Conservation (phyloP, 129 eudicot species). For the Artemisia argyi region DNA sequence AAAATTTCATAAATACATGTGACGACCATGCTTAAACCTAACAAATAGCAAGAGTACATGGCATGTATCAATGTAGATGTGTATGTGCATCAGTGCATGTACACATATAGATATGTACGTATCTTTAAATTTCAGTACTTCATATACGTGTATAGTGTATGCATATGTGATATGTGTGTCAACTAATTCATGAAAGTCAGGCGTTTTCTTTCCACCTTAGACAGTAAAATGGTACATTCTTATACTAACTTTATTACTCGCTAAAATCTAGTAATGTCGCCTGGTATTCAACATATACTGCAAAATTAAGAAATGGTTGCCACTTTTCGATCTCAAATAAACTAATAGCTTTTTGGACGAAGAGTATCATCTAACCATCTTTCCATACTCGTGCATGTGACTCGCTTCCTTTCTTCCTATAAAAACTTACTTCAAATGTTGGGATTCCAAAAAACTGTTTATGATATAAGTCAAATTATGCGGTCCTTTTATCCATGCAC, state of each 20-base stretch:
- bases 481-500: conserved; percentile 6
- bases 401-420: conserved; percentile 9
- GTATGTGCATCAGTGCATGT: too few species aligned
- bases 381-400: conserved; percentile 20
- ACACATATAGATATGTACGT: too few species aligned
- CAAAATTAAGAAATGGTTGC: not conserved
- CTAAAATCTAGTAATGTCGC: not conserved
- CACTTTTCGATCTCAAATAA: not conserved
- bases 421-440: not conserved
- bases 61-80: too few species aligned
- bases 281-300: not conserved
- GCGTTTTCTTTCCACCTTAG: too few species aligned
- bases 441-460: not conserved
- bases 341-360: not conserved
- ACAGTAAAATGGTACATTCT: too few species aligned
- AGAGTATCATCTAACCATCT: conserved; percentile 2
- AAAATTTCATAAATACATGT: too few species aligned
- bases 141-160: too few species aligned
- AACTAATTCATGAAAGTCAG: too few species aligned
- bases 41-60: too few species aligned
- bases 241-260: not conserved
- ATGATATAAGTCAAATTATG: not conserved
- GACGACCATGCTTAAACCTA: too few species aligned
- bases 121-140: too few species aligned
- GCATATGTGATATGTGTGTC: too few species aligned